Conservation (phyloP, 192 early-diverging fungal genomes). For the Dissophora globulifera region DNA sequence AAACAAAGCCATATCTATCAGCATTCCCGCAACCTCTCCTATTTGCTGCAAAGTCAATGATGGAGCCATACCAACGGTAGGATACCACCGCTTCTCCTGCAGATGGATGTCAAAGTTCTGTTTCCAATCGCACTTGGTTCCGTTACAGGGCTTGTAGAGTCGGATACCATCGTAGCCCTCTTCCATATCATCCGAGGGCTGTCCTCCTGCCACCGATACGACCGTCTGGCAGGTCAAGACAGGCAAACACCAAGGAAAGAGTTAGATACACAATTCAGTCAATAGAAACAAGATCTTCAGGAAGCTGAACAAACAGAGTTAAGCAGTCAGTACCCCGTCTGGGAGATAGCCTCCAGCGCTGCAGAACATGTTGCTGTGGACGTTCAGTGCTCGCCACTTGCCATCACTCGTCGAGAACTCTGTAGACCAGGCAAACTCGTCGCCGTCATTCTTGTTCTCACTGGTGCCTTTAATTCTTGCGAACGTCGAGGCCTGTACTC, state of each 20-base stretch:
- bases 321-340: conserved; percentile 48
- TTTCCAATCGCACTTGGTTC: conserved; percentile 55
- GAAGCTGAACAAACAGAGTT: too few species aligned
- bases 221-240: conserved; percentile 11
- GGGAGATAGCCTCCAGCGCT: conserved; percentile 51
- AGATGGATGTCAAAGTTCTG: conserved; percentile 53
- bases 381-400: conserved; percentile 27
- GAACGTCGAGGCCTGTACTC: conserved; percentile 35
- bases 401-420: conserved; percentile 40
- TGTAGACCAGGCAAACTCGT: conserved; percentile 45
- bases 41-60: not conserved
- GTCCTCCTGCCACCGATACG: conserved; percentile 37
- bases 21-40: not conserved
- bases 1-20: too few species aligned
- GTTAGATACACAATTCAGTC: too few species aligned
- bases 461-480: conserved; percentile 26
- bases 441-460: conserved; percentile 23
- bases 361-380: conserved; percentile 51
- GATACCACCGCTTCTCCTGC: conserved; percentile 62
- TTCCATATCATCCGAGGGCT: conserved; percentile 16
- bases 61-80: conserved; percentile 50
- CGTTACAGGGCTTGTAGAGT: conserved; percentile 54
- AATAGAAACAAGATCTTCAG: too few species aligned
- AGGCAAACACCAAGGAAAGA: not conserved
- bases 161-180: conserved; percentile 59